Percentiles rank a stretch among this genome's conserved stretches.
These are phyloP conservation scores for Pyricularia grisea DNA, from an alignment of 2,329 filamentous ascomycete genomes.

Conservation along the genomic window DNA sequence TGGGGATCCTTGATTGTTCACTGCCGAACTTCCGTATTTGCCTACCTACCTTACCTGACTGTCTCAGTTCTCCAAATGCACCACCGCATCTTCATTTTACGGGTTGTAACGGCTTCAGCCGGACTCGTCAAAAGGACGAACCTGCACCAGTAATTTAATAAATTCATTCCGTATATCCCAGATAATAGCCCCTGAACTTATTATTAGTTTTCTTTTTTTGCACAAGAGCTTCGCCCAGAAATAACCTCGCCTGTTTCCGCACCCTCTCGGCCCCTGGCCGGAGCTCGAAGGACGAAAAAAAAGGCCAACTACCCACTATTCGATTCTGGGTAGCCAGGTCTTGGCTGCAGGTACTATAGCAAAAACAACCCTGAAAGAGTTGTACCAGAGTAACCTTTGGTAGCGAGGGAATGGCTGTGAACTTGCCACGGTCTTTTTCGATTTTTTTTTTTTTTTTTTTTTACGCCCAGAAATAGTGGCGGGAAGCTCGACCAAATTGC, in stretches of 20 bases:
- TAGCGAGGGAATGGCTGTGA: neutral
- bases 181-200: neutral
- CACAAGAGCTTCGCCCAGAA: neutral
- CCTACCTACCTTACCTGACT: neutral
- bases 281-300: neutral
- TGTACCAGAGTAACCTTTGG: neutral
- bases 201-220: neutral
- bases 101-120: neutral
- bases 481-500: neutral
- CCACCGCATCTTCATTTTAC: neutral
- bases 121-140: neutral
- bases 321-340: neutral
- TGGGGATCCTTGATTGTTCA: neutral
- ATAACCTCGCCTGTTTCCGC: neutral
- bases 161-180: neutral
- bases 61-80: neutral
- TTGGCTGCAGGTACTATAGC: neutral
- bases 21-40: neutral
- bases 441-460: no score
- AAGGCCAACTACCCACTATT: no score
- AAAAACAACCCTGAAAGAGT: no score
- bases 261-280: neutral
- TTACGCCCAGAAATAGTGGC: neutral
- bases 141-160: neutral
- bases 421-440: no score